phyloP scores from a whole-genome alignment of 2,329 filamentous ascomycete species.

The Bipolaris oryzae region DNA sequence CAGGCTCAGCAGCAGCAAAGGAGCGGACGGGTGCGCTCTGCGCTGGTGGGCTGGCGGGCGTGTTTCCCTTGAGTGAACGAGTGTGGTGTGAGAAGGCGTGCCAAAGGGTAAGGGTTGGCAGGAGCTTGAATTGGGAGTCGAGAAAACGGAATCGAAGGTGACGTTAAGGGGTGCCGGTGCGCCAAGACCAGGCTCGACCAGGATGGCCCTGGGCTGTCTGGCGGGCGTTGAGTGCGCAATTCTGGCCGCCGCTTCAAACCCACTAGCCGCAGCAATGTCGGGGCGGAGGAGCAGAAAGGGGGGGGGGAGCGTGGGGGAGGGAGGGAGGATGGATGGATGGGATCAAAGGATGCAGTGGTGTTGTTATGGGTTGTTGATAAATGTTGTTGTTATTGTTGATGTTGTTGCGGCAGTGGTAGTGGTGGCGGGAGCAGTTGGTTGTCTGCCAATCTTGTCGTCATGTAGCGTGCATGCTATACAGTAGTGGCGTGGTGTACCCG shows the following conservation, averaged over 20 bases:
- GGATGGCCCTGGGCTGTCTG: conserved; percentile 15
- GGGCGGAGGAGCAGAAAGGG: not conserved
- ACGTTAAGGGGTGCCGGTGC: conserved; percentile 25
- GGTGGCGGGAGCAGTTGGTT: no score
- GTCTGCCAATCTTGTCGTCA: no score
- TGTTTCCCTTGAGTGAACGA: conserved; percentile 9
- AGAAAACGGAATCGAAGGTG: conserved; percentile 23
- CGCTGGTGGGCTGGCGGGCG: conserved; percentile 10
- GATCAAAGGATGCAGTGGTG: not conserved
- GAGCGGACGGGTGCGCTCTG: conserved; percentile 25
- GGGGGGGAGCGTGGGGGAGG: not conserved
- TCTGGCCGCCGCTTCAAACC: conserved; percentile 11
- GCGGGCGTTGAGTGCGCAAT: conserved; percentile 19
- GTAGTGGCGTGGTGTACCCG: not conserved
- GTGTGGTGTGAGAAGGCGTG: conserved; percentile 4
- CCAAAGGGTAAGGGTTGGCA: conserved; percentile 14
- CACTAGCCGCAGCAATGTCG: not conserved
- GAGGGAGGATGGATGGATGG: not conserved
- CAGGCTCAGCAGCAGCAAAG: conserved; percentile 12
- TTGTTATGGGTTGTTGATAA: conserved; percentile 1
- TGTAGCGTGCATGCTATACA: no score
- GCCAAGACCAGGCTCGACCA: conserved; percentile 20
- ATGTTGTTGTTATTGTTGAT: not conserved
- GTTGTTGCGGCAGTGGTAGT: not conserved
- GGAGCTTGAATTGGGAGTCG: conserved; percentile 21